phyloP scores from a whole-genome alignment of 1,284 basidiomycete species.

The Ustilago esculenta region DNA sequence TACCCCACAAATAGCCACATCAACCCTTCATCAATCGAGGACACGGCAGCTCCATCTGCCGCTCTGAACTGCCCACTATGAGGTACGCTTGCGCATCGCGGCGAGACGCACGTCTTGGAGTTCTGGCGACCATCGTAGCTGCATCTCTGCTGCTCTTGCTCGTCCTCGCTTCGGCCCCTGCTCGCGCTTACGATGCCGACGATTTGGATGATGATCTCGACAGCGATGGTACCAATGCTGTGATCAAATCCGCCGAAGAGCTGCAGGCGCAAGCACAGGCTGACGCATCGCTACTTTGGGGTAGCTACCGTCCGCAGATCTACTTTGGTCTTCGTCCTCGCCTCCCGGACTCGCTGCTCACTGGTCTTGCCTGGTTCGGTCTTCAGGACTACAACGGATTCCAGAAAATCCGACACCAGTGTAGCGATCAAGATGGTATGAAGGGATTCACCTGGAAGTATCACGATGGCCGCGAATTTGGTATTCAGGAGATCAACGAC shows the following conservation, averaged over 20 bases:
- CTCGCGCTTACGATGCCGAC: constrained; percentile 9
- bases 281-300: constrained; percentile 78
- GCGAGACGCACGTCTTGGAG: background rate
- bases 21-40: too few species aligned
- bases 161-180: background rate
- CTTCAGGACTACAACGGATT: constrained; percentile 47
- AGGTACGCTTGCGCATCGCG: background rate
- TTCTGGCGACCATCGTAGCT: constrained; percentile 2
- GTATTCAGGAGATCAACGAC: constrained; percentile 84
- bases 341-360: constrained; percentile 84
- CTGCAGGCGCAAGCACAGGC: constrained; percentile 20
- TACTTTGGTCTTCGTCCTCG: constrained; percentile 90
- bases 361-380: constrained; percentile 82
- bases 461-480: constrained; percentile 85
- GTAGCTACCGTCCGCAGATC: constrained; percentile 86
- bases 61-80: constrained; percentile 4
- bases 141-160: constrained; percentile 19
- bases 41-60: background rate
- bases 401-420: constrained; percentile 79
- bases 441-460: constrained; percentile 85
- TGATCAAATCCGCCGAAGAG: constrained; percentile 18
- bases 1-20: too few species aligned
- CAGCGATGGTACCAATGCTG: background rate
- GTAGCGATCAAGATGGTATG: constrained; percentile 84
- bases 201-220: constrained; percentile 19